Base-by-base conservation (phyloP, 805 yeast species). In the Yarrowia hollandica region DNA sequence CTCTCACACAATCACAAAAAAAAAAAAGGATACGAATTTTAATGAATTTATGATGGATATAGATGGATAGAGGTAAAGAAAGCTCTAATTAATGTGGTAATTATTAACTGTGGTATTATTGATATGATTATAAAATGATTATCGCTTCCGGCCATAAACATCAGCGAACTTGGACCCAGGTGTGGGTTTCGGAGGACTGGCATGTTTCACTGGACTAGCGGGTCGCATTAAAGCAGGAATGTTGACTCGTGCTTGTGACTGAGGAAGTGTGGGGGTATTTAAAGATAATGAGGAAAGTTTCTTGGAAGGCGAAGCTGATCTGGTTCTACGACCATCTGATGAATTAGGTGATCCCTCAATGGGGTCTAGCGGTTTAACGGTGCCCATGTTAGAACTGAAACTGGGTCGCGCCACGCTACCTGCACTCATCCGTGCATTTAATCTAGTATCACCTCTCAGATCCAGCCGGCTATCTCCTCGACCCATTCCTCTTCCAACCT, bases 161-260 rank as follows among this genome's bases (percentile, higher is more conserved):
- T 52, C 58, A 3, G 58, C 42, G 11, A 52, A 52, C 26, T 52
- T 52, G 16, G 42, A 16, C 4, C 58, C 58, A 5, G 34, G 25
- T 10, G 34, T 10, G 4, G 42, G 58, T 18, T 52, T 52, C 3
- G 58, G 58, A 5, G 58, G 44, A 6, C 44, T 35, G 31, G 26
- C 15, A 26, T 35, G n/a, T 26, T 52, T 52, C 23, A 35, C 11
- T 2, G 58, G 58, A 52, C 58, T 52, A 2, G 44, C 30, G 2
- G 58, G 58, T 52, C 58, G 23, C 58, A 52, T 52, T 14, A 52
- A 28, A 2, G 25, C 44, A 15, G 58, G 58, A 28, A 52, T 37
- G 26, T 52, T 35, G 18, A 37, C 44, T 25, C 58, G 23, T 12
- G 42, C 31, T 23, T 52, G 42, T 4, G 58, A 28, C 26, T 25